Evolutionary conservation across 768 basidiomycete species (phyloP).

Genomic region (Mycena amicta): DNA sequence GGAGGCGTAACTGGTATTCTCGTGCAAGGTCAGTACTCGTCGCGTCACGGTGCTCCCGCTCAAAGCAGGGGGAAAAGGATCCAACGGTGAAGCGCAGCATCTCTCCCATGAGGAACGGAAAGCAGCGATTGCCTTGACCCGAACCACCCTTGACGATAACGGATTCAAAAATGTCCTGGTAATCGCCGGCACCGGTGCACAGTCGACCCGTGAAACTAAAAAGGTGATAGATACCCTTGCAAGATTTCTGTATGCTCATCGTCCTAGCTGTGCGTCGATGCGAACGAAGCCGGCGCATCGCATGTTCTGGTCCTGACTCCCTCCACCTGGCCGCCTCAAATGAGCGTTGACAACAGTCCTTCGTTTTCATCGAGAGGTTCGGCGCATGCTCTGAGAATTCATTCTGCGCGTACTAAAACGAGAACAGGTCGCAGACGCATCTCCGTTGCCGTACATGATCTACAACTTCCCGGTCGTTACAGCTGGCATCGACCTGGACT

Average conservation of each 20-base stretch:
- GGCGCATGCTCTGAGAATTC: too few relatives aligned
- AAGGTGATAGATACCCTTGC: constrained; percentile 23
- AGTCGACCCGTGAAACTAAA: constrained; percentile 75
- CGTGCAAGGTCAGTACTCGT: constrained; percentile 42
- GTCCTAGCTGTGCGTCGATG: constrained; percentile 59
- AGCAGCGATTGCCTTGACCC: constrained; percentile 60
- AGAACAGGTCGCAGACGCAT: constrained; percentile 19
- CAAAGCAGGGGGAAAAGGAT: constrained; percentile 36
- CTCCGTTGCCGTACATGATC: constrained; percentile 47
- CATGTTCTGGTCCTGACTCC: constrained; percentile 75
- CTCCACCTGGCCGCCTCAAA: constrained; percentile 68
- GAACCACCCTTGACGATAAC: constrained; percentile 71
- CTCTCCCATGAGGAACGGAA: constrained; percentile 74
- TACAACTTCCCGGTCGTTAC: constrained; percentile 87
- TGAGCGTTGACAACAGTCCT: constrained; percentile 65
- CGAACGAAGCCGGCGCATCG: constrained; percentile 81
- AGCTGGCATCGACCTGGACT: constrained; percentile 83
- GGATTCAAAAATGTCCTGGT: constrained; percentile 69
- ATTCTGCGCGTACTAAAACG: constrained; percentile 4
- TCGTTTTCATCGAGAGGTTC: constrained; percentile 65
- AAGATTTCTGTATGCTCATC: not conserved
- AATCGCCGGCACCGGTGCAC: constrained; percentile 84
- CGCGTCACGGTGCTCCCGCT: not conserved
- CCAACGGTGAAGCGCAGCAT: constrained; percentile 78
- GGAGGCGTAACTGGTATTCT: constrained; percentile 74